Base-by-base conservation (phyloP, 164 flowering plant species). In the Buxus sempervirens region DNA sequence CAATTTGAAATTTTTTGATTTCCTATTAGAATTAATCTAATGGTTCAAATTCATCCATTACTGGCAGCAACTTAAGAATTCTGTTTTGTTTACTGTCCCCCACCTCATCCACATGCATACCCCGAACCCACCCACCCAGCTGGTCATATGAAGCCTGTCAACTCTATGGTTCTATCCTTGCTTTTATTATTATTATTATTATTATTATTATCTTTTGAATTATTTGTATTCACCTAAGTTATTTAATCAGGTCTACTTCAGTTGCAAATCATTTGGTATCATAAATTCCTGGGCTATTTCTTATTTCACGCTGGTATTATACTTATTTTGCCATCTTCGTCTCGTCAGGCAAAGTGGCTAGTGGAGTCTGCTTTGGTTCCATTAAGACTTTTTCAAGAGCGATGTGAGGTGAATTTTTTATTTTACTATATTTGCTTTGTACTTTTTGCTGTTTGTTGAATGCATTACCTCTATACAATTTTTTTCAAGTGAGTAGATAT, bases 381-480 rank as follows among this genome's bases (percentile, higher is more conserved):
- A 15, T 60, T 88, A 72, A 88, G 90, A 79, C 82, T 86, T 74
- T 91, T 96, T 64, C 99, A 96, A 71, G 98, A 96, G 78, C 97
- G 98, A 0, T 87, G 93, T 74, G 99, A 96, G 95, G 99, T 90
- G 60, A 74, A 48, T 54, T 38, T 48, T 19, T 65, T 61, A 19
- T 64, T 54, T 60, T 10, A 27, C 56, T 27, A 15, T 60, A 19
- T 3, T 5, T 54, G 0, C 5, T 25, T 28, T 70, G 20, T 19
- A 15, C 36, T 14, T 18, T 22, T 54, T 54, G 36, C 60, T 41
- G 19, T 38, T 38, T 14, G 56, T 64, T 28, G 18, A 18, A 58
- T 14, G 19, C 28, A 57, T 48, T 36, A 53, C 25, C 25, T 24
- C 24, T 48, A 23, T 63, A n/a, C 54, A 64, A 51, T 42, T 70